Percentiles rank a stretch among this genome's conserved stretches.
These are phyloP conservation scores for Rhytidiadelphus loreus DNA, from an alignment of 225 moss, liverwort and hornwort genomes.

Conservation along the genomic window DNA sequence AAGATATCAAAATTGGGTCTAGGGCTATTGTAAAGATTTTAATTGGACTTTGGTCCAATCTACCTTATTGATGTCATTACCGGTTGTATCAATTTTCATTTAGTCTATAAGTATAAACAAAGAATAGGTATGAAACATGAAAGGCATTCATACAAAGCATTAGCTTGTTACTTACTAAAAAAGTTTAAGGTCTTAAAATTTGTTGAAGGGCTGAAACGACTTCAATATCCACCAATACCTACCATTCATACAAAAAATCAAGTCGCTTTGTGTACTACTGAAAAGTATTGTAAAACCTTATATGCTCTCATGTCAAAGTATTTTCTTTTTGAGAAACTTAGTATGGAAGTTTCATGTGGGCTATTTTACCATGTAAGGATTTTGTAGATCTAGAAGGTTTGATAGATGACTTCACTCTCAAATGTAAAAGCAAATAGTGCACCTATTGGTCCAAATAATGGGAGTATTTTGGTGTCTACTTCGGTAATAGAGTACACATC, in stretches of 20 bases:
- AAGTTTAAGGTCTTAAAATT: neutral
- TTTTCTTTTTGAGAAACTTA: accelerated
- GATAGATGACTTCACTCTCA: accelerated
- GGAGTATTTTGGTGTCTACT: neutral
- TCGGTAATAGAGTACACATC: neutral
- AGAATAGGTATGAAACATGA: neutral
- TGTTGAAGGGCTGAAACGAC: neutral
- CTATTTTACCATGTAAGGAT: neutral
- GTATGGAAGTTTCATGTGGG: accelerated
- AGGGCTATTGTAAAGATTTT: accelerated
- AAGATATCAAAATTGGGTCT: neutral
- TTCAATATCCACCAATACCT: neutral
- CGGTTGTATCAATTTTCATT: neutral
- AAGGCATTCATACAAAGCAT: neutral
- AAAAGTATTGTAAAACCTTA: neutral
- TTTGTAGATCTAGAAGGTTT: accelerated
- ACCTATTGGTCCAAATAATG: neutral
- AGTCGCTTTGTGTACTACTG: neutral
- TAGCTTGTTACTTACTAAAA: neutral
- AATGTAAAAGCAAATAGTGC: neutral
- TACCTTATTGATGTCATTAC: neutral
- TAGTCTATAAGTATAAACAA: neutral
- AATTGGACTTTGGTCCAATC: neutral
- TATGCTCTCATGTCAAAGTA: neutral
- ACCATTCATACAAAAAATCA: neutral